Conservation (phyloP, 768 basidiomycete genomes). For the Tricholomella constricta region DNA sequence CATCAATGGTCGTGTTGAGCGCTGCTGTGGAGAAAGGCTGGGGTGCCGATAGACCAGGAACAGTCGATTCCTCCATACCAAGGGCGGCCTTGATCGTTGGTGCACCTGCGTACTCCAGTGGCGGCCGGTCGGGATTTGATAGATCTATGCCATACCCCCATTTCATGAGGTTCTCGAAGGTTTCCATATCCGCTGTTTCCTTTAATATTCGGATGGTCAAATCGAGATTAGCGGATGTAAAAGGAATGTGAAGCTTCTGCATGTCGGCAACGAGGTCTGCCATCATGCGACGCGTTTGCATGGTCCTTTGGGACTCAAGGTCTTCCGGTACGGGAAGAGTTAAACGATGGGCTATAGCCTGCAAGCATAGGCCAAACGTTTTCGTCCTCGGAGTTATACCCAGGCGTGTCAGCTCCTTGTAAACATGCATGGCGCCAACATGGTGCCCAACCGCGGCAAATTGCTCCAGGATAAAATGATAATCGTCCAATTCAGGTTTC, state of each 20-base stretch:
- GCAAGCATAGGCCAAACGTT: slow-evolving; percentile 66
- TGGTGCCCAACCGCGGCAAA: slow-evolving; percentile 78
- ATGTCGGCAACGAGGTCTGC: slow-evolving; percentile 59
- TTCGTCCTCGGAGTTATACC: slow-evolving; percentile 50
- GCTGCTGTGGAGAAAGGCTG: slow-evolving; percentile 62
- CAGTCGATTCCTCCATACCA: background rate
- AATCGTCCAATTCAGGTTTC: slow-evolving; percentile 61
- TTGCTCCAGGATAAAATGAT: slow-evolving; percentile 72
- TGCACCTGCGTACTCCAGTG: slow-evolving; percentile 44
- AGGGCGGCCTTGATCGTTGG: slow-evolving; percentile 9
- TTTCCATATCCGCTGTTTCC: slow-evolving; percentile 56
- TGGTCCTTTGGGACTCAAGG: slow-evolving; percentile 35
- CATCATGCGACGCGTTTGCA: slow-evolving; percentile 49
- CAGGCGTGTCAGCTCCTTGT: slow-evolving; percentile 52
- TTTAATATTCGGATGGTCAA: slow-evolving; percentile 68
- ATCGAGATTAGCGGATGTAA: slow-evolving; percentile 66
- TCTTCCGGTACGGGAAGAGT: slow-evolving; percentile 52
- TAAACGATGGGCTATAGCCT: slow-evolving; percentile 70
- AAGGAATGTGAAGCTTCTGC: slow-evolving; percentile 45
- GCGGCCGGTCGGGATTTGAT: slow-evolving; percentile 67
- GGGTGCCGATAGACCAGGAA: slow-evolving; percentile 21
- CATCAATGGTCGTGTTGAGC: slow-evolving; percentile 73
- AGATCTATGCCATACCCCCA: slow-evolving; percentile 79
- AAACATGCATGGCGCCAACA: slow-evolving; percentile 58
- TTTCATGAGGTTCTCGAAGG: slow-evolving; percentile 62